phyloP scores from a whole-genome alignment of 2,329 filamentous ascomycete genomes.

The Pseudopyrenochaeta lycopersici region DNA sequence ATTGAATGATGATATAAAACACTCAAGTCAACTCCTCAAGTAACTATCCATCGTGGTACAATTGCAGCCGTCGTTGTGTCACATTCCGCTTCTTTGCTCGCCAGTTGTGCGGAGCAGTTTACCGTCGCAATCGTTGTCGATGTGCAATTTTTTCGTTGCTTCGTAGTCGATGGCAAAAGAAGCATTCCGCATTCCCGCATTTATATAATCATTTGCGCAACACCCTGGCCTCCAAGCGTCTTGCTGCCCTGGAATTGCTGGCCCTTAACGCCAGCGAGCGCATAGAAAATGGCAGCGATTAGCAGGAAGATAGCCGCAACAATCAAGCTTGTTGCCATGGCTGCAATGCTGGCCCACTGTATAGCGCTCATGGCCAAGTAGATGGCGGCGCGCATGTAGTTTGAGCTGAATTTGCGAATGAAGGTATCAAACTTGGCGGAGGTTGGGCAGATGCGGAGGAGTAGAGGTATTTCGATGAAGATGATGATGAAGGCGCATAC shows the following conservation, averaged over 20 bases:
- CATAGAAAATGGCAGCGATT: conserved; percentile 82
- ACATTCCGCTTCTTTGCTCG: conserved; percentile 3
- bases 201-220: conserved; percentile 95
- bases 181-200: background rate
- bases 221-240: conserved; percentile 90
- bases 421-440: conserved; percentile 86
- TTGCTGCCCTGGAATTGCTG: conserved; percentile 93
- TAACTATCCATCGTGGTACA: conserved; percentile 1
- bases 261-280: conserved; percentile 79
- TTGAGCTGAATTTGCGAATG: conserved; percentile 92
- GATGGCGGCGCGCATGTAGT: conserved; percentile 93
- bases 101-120: background rate
- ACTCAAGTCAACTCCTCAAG: conserved; percentile 8
- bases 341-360: conserved; percentile 83
- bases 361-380: conserved; percentile 82
- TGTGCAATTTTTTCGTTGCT: background rate
- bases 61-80: background rate
- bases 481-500: conserved; percentile 59
- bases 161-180: background rate
- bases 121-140: conserved; percentile 4
- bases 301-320: conserved; percentile 84
- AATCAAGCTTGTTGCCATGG: conserved; percentile 74
- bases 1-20: conserved; percentile 38
- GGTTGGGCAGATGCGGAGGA: conserved; percentile 97
- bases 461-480: conserved; percentile 80